phyloP scores from a whole-genome alignment of 805 yeast species.

The Ogataea populi-albae region DNA sequence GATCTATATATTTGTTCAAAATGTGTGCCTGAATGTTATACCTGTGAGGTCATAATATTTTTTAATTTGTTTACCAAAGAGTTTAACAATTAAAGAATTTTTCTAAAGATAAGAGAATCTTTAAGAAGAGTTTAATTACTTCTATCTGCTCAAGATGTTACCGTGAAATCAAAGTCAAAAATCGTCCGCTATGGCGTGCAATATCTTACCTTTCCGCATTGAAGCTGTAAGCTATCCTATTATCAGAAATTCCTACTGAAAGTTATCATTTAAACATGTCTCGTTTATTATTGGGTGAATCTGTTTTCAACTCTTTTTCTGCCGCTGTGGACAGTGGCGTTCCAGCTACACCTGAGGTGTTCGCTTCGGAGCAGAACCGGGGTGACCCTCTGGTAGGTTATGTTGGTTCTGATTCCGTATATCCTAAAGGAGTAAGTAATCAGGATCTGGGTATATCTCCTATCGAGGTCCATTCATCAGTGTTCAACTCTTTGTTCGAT shows the following conservation, averaged over 20 bases:
- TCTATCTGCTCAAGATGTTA: slow-evolving; percentile 21
- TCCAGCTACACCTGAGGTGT: too few relatives aligned
- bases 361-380: too few relatives aligned
- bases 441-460: too few relatives aligned
- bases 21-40: slow-evolving; percentile 25
- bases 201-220: slow-evolving; percentile 1
- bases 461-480: slow-evolving; percentile 49
- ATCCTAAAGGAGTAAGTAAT: too few relatives aligned
- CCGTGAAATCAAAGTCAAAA: slow-evolving; percentile 18
- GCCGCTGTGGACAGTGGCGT: slow-evolving; percentile 7
- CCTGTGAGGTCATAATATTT: slow-evolving; percentile 16
- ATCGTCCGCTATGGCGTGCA: slow-evolving; percentile 29
- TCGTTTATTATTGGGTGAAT: slow-evolving; percentile 34
- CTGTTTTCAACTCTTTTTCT: slow-evolving; percentile 28
- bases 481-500: slow-evolving; percentile 51
- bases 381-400: too few relatives aligned
- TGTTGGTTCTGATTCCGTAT: too few relatives aligned
- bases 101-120: slow-evolving; percentile 11
- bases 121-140: slow-evolving; percentile 9
- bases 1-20: slow-evolving; percentile 9
- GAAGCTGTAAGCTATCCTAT: slow-evolving; percentile 6
- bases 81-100: slow-evolving; percentile 18
- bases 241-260: slow-evolving; percentile 3
- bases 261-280: slow-evolving; percentile 8
- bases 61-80: slow-evolving; percentile 14